These are phyloP conservation scores for Annulohypoxylon moriforme DNA, from an alignment of 495 filamentous ascomycete species.

Conservation along the genomic window DNA sequence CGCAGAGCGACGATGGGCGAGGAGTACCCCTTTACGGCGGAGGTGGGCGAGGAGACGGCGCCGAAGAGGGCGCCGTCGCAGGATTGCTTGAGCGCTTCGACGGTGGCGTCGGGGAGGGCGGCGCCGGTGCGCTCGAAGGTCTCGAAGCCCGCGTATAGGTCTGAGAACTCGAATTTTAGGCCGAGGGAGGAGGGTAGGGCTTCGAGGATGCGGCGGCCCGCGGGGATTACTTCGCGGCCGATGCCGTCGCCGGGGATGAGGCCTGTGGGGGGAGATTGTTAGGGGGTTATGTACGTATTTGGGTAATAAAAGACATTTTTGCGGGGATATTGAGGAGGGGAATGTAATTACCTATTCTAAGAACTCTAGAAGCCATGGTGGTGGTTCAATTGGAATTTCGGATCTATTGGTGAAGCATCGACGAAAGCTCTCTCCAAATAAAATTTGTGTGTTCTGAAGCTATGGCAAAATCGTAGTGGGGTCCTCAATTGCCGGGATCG, in stretches of 20 bases:
- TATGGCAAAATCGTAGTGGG: constrained; percentile 16
- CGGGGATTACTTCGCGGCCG: constrained; percentile 97
- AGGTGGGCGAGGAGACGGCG: constrained; percentile 91
- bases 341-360: constrained; percentile 67
- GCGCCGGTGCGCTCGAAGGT: constrained; percentile 89
- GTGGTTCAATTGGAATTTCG: constrained; percentile 31
- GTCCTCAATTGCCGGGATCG: constrained; percentile 37
- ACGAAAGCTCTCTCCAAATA: constrained; percentile 16
- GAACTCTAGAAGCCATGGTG: constrained; percentile 66
- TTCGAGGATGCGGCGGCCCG: constrained; percentile 89
- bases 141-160: constrained; percentile 92
- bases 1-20: constrained; percentile 97
- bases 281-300: background rate
- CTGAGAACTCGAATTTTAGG: constrained; percentile 91
- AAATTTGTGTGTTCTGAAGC: constrained; percentile 29
- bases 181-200: constrained; percentile 83
- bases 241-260: constrained; percentile 99
- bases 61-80: constrained; percentile 98
- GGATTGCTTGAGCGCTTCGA: constrained; percentile 83
- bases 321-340: background rate
- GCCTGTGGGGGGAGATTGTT: constrained; percentile 62
- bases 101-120: constrained; percentile 89
- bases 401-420: background rate
- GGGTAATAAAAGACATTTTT: background rate
- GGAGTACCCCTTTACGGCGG: constrained; percentile 91